These are phyloP conservation scores for Coriaria nepalensis DNA, from an alignment of 306 rosid genomes.

Conservation along the genomic window DNA sequence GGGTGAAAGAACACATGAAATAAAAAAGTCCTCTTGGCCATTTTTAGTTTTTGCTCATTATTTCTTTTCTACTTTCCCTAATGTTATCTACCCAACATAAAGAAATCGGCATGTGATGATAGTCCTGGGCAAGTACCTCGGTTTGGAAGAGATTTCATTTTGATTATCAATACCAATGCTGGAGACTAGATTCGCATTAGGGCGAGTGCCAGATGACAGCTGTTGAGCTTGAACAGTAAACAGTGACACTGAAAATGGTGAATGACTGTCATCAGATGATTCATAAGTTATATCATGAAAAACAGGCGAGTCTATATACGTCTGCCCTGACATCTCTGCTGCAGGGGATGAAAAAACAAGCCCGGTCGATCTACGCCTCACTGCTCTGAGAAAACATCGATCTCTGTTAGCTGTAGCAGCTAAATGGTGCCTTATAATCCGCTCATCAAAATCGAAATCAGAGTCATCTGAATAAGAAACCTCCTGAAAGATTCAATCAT, in stretches of 20 bases:
- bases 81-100: no score
- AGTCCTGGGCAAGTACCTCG: slow-evolving; percentile 29
- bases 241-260: slow-evolving; percentile 22
- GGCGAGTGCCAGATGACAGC: slow-evolving; percentile 8
- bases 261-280: not conserved
- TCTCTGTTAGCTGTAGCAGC: no score
- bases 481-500: slow-evolving; percentile 33
- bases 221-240: slow-evolving; percentile 20
- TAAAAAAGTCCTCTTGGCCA: not conserved
- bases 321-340: no score
- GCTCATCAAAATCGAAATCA: slow-evolving; percentile 26
- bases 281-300: no score
- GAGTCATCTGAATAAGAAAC: slow-evolving; percentile 45
- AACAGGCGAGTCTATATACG: no score
- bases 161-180: slow-evolving; percentile 19
- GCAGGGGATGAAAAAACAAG: no score
- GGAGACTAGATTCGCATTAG: slow-evolving; percentile 13
- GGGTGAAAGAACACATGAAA: not conserved
- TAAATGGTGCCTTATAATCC: no score
- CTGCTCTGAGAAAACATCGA: no score
- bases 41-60: not conserved
- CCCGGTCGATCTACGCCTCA: no score
- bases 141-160: slow-evolving; percentile 21
- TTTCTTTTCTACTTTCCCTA: no score
- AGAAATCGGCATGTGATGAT: no score